Evolutionary conservation across 2,329 filamentous ascomycete genomes (phyloP), one percentile per base, ranked within the genome.

Genomic region (Paecilomyces sp.): DNA sequence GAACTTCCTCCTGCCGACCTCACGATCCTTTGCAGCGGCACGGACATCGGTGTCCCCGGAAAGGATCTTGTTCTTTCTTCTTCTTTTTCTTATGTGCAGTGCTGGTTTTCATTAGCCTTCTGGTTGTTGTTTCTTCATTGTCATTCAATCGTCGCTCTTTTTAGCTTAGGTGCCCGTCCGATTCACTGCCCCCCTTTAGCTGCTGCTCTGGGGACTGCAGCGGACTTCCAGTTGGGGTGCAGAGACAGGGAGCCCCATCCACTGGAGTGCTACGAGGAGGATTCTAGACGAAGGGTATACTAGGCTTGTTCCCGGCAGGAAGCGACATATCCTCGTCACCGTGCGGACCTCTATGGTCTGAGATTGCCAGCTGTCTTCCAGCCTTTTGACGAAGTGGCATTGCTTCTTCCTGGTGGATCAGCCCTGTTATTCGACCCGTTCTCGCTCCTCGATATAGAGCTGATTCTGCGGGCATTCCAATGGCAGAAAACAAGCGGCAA

Each of bases 401-500:
- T 47, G n/a, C 15, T 47, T 22, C n/a, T 18, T 47, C n/a, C 15
- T n/a, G 41, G 41, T n/a, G 18, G n/a, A 47, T 47, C 15, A 7
- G 41, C 9, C n/a, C n/a, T 22, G 3, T 8, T 11, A 18, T 47
- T 18, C 6, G n/a, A 22, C 13, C 51, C n/a, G 51, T 53, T 24
- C 7, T 25, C 41, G 41, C 41, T 47, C 6, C 22, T 53, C 15
- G 18, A 28, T 18, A 25, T 53, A 53, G 18, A 25, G 51, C 22
- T 11, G 51, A 28, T 30, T 30, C 24, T 53, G 51, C 11, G 28
- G 12, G 22, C 51, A 13, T 7, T 30, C 24, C 24, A 58, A 85
- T 85, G 83, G 80, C 83, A 60, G 83, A 87, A 67, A 79, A 72
- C 62, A 86, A 86, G 77, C 81, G 83, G 66, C 82, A 83, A 69